Base-by-base conservation (phyloP, 768 basidiomycete species). In the Amanita subjunquillea region DNA sequence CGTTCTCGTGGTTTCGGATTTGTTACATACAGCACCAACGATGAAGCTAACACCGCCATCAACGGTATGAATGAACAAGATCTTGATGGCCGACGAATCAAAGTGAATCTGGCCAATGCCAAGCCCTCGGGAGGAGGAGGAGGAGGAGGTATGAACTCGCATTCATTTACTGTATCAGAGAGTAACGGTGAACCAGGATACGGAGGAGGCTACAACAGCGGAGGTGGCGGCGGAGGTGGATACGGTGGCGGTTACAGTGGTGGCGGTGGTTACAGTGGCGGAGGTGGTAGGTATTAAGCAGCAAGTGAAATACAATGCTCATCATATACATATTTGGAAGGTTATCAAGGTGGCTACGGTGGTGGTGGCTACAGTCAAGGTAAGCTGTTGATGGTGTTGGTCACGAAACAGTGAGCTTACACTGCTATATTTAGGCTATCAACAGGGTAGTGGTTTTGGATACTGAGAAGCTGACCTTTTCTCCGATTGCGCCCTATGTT, bases 1-100 rank as follows among this genome's bases (percentile, higher is more conserved):
- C 91, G 94, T 65, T 95, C 91, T 58, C 87, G 94, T 65, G 94
- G 94, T 64, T 97, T 97, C 68, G 94, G 94, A 57, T 97, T 97
- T 71, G 93, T 97, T 56, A 93, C 89, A 51, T 93, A 74, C 67
- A 67, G 73, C 57, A 65, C 67, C 45, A 41, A 62, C 10, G 62
- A 68, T 29, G 91, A 95, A 67, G 94, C 94, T 42, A 72, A 86
- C 9, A 73, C 73, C 55, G 92, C 94, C 42, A 95, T 96, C 65
- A 55, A 48, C 42, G 71, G 66, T 39, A 72, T 95, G 66, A 87
- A 97, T 71, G 94, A 96, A 64, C 82, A 86, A 59, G 91, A 95
- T 58, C 82, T 98, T 57, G 95, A 97, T 69, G 93, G 94, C 48
- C 81, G 95, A 58, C 78, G 87, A 55, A 83, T 98, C 65, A 91